Evolutionary conservation across 805 yeast genomes (phyloP).

Genomic region (Sugiyamaella qingdaonensis): DNA sequence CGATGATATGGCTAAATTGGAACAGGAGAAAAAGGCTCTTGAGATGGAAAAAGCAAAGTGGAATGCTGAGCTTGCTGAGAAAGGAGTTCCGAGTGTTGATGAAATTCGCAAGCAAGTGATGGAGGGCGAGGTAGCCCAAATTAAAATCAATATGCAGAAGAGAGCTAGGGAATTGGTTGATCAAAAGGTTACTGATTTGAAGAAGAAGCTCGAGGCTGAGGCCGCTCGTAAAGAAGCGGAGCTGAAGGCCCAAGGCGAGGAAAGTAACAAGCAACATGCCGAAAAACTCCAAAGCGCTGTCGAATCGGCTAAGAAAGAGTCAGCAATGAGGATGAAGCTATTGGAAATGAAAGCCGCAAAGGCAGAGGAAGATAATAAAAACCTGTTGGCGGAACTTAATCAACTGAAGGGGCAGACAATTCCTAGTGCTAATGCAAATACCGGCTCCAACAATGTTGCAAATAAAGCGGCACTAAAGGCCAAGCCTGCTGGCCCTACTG

Average conservation of each 20-base stretch:
- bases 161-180: not conserved
- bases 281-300: slow-evolving; percentile 14
- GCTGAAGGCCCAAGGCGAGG: slow-evolving; percentile 15
- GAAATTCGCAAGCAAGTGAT: not conserved
- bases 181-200: slow-evolving; percentile 19
- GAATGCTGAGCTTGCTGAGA: slow-evolving; percentile 11
- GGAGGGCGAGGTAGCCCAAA: slow-evolving; percentile 4
- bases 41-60: slow-evolving; percentile 2
- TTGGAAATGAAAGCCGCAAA: slow-evolving; percentile 51
- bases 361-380: slow-evolving; percentile 39
- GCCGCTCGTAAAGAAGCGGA: slow-evolving; percentile 18
- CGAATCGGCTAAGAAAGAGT: slow-evolving; percentile 50
- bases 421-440: not conserved
- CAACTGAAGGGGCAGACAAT: not conserved
- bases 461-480: not conserved
- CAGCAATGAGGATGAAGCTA: slow-evolving; percentile 54
- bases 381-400: not conserved
- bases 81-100: slow-evolving; percentile 19
- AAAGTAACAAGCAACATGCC: slow-evolving; percentile 31
- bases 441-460: not conserved
- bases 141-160: not conserved
- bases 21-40: slow-evolving; percentile 1
- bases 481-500: not conserved
- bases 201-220: slow-evolving; percentile 19
- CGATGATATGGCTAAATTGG: slow-evolving; percentile 14